phyloP scores from a whole-genome alignment of 306 rosid genomes.

The Cucurbita ficifolia region DNA sequence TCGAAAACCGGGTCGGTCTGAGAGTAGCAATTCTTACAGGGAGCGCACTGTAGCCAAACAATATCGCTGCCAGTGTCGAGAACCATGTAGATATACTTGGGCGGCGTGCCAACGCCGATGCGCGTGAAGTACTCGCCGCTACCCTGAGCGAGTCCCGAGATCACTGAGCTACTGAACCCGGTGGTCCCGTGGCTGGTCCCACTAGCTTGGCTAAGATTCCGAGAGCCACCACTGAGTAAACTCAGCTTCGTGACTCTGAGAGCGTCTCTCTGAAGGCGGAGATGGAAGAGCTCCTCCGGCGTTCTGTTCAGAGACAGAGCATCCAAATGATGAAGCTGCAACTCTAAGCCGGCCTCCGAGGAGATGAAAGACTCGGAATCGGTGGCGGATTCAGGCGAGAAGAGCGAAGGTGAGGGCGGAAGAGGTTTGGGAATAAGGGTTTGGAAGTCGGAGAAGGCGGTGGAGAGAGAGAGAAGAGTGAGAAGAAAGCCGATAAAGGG shows the following conservation, averaged over 20 bases:
- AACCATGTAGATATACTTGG: slow-evolving; percentile 65
- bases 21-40: slow-evolving; percentile 64
- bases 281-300: slow-evolving; percentile 52
- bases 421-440: slow-evolving; percentile 31
- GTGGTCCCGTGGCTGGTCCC: background rate
- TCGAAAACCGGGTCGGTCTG: slow-evolving; percentile 69
- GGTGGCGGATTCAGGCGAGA: slow-evolving; percentile 27
- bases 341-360: slow-evolving; percentile 8
- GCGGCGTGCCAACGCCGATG: slow-evolving; percentile 72
- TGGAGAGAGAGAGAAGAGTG: slow-evolving; percentile 18
- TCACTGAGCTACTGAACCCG: slow-evolving; percentile 59
- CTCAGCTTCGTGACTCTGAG: slow-evolving; percentile 26
- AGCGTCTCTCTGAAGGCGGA: slow-evolving; percentile 54
- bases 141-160: slow-evolving; percentile 73
- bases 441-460: slow-evolving; percentile 20
- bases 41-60: slow-evolving; percentile 87
- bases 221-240: background rate
- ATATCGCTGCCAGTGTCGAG: slow-evolving; percentile 87
- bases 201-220: slow-evolving; percentile 4
- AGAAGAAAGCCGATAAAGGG: slow-evolving; percentile 16
- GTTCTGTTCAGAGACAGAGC: slow-evolving; percentile 32
- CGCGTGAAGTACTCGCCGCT: slow-evolving; percentile 98
- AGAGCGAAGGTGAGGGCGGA: slow-evolving; percentile 27
- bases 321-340: slow-evolving; percentile 59
- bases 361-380: background rate